phyloP scores from a whole-genome alignment of 306 rosid genomes.

The barrel medic (Medicago truncatula) region DNA sequence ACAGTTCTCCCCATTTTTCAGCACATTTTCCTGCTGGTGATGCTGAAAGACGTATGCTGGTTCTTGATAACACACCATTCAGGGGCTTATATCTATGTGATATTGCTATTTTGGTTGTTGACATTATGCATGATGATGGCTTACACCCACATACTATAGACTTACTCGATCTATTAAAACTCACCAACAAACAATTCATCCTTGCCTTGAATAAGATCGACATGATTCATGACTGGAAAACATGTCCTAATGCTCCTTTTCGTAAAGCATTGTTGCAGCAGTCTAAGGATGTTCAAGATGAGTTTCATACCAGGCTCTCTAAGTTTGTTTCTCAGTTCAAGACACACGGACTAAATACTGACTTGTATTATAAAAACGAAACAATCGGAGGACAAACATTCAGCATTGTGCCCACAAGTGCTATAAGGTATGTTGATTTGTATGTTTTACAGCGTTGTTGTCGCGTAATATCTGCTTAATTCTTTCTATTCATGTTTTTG shows the following conservation, averaged over 20 bases:
- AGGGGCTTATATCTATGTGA: constrained; percentile 94
- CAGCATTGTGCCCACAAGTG: constrained; percentile 97
- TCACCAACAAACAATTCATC: constrained; percentile 94
- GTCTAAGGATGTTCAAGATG: constrained; percentile 81
- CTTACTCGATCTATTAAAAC: constrained; percentile 84
- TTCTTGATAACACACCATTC: constrained; percentile 94
- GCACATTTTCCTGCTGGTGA: constrained; percentile 95
- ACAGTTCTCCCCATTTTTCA: constrained; percentile 42
- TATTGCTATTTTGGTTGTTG: constrained; percentile 95
- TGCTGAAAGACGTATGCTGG: constrained; percentile 85
- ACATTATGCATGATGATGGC: constrained; percentile 82
- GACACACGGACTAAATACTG: constrained; percentile 88
- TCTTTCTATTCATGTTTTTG: constrained; percentile 39
- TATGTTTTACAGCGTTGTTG: not conserved
- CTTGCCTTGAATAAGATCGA: constrained; percentile 94
- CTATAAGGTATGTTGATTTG: constrained; percentile 68
- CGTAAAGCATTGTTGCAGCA: constrained; percentile 82
- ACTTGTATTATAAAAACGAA: constrained; percentile 79
- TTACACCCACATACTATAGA: constrained; percentile 93
- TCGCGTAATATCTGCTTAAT: not conserved
- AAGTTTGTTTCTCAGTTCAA: constrained; percentile 86
- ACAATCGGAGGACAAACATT: constrained; percentile 87
- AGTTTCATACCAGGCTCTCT: constrained; percentile 78
- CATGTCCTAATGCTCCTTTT: constrained; percentile 77
- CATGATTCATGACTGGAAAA: constrained; percentile 91